phyloP scores from a whole-genome alignment of 2,329 filamentous ascomycete genomes.

The Fusarium pseudocircinatum region DNA sequence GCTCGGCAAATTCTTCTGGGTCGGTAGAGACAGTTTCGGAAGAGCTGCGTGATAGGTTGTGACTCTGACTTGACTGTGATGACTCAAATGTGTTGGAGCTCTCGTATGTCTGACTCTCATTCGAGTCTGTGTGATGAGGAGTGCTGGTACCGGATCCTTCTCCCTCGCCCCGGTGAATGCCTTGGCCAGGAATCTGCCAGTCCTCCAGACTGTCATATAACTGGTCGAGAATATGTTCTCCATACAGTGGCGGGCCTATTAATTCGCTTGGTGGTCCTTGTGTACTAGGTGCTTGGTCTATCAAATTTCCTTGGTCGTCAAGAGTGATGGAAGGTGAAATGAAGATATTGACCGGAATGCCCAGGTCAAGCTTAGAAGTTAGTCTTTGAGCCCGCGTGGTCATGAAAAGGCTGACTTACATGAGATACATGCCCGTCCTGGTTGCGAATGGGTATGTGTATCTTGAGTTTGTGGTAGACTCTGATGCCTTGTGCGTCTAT shows the following conservation, averaged over 20 bases:
- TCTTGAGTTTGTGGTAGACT: conserved; percentile 87
- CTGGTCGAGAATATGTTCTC: conserved; percentile 88
- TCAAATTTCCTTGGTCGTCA: conserved; percentile 83
- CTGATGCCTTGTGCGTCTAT: conserved; percentile 89
- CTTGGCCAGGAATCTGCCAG: conserved; percentile 76
- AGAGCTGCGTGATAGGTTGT: conserved; percentile 59
- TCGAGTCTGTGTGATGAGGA: conserved; percentile 32
- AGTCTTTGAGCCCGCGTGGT: not conserved
- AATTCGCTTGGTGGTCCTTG: conserved; percentile 62
- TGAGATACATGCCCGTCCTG: conserved; percentile 94
- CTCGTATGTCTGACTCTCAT: conserved; percentile 57
- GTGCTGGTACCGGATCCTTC: conserved; percentile 57
- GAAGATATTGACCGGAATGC: conserved; percentile 88
- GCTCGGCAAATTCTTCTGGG: conserved; percentile 68
- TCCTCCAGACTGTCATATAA: conserved; percentile 89
- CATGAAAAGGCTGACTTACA: conserved; percentile 54
- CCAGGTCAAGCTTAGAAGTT: conserved; percentile 74
- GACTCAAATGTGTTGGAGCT: not conserved
- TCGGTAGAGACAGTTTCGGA: conserved; percentile 61
- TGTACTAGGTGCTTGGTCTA: conserved; percentile 63
- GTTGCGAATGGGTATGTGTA: conserved; percentile 89
- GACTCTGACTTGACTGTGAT: not conserved
- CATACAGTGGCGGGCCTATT: conserved; percentile 87
- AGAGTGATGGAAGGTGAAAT: conserved; percentile 92
- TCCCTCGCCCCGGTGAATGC: conserved; percentile 64